Base-by-base conservation (phyloP, 2,329 filamentous ascomycete genomes). In the Aaosphaeria arxii region DNA sequence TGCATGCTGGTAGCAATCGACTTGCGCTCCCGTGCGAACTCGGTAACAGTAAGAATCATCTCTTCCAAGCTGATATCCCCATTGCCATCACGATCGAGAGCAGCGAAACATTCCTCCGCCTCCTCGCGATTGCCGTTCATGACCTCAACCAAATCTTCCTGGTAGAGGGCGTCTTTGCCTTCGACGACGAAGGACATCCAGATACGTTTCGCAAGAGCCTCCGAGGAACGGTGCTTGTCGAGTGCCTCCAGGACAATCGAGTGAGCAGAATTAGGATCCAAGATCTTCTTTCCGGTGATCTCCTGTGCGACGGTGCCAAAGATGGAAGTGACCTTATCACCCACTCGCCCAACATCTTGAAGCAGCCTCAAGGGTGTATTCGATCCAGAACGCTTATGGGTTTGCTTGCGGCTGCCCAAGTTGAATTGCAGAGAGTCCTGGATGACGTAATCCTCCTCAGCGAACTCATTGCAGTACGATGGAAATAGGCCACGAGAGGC, bases 181-280 rank as follows among this genome's bases (percentile, higher is more conserved):
- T 97, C 92, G 4, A 94, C 84, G 1, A 96, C 94, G 66, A 96
- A 95, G 1, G 91, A 96, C 89, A 96, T 95, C 94, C 94, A 97
- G 53, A 97, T 86, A 62, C 94, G 87, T 57, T 84, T 87, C n/a
- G 89, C 91, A 49, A 97, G 76, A n/a, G 94, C 94, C 68, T 97
- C 91, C 0, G 91, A 89, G 5, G 90, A 88, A 50, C 81, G 79
- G 40, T 82, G 84, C 73, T 90, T 92, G 71, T 96, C 91, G 31
- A 97, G 78, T 6, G 92, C 94, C 66, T 95, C 85, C 9, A 95
- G 78, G 5, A 97, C 90, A 43, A 97, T 84, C 0, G 90, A 94
- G 67, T 96, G 91, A 1, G 91, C 86, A 5, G 91, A 88, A 62
- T 89, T 92, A 11, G 90, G 87, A 70, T 96, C 96, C 75, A 97